Evolutionary conservation across 2,329 filamentous ascomycete genomes (phyloP).

Genomic region (Calonectria pteridis): DNA sequence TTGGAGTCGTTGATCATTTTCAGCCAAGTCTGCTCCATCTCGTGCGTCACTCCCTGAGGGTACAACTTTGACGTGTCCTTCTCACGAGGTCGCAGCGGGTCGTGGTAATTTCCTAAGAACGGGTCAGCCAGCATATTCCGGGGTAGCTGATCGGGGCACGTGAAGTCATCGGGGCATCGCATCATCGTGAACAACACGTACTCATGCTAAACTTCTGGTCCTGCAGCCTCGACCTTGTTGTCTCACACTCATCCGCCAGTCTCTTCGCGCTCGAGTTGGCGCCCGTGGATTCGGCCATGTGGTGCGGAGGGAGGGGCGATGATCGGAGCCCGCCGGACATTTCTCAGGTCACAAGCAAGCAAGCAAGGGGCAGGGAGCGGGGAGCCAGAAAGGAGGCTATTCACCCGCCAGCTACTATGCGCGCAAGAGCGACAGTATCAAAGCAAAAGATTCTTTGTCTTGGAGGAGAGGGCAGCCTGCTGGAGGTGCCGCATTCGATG

Average conservation of each 20-base stretch:
- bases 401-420: background rate
- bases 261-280: slow-evolving; percentile 50
- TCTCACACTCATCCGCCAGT: slow-evolving; percentile 59
- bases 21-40: slow-evolving; percentile 56
- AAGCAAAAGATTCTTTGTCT: background rate
- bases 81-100: slow-evolving; percentile 59
- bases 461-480: background rate
- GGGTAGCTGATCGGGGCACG: background rate
- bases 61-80: slow-evolving; percentile 48
- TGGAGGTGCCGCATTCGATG: slow-evolving; percentile 1
- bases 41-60: slow-evolving; percentile 55
- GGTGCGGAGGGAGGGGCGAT: slow-evolving; percentile 35
- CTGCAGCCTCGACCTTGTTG: slow-evolving; percentile 52
- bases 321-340: slow-evolving; percentile 40
- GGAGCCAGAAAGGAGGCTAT: background rate
- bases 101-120: slow-evolving; percentile 51
- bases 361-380: background rate
- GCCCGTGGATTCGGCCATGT: slow-evolving; percentile 36
- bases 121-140: slow-evolving; percentile 26
- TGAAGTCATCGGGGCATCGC: background rate
- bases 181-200: slow-evolving; percentile 44
- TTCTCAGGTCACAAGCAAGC: background rate
- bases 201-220: slow-evolving; percentile 63
- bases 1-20: slow-evolving; percentile 45
- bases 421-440: background rate